phyloP scores from a whole-genome alignment of 345 rosid genomes.

The Eucalyptus microcorys region DNA sequence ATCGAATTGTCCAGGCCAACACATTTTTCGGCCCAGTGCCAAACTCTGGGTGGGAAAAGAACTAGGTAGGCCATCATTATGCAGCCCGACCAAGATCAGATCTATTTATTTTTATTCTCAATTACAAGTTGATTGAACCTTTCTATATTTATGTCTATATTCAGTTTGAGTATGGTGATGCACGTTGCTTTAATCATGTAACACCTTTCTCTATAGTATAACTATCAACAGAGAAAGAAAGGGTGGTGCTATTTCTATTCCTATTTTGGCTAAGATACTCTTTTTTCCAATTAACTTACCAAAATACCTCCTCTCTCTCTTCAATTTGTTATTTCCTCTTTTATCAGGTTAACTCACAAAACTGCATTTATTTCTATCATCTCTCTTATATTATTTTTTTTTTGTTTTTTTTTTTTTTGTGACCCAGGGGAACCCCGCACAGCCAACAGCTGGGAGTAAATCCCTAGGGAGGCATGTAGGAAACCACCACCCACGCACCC shows the following conservation, averaged over 20 bases:
- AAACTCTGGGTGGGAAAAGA: not conserved
- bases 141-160: not conserved
- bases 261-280: too few species aligned
- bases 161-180: not conserved
- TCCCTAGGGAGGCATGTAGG: too few species aligned
- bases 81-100: not conserved
- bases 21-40: not conserved
- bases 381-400: too few species aligned
- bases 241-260: not conserved
- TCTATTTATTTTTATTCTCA: not conserved
- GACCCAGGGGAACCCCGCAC: too few species aligned
- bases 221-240: not conserved
- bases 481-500: too few species aligned
- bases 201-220: not conserved
- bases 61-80: not conserved
- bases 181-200: not conserved
- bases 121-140: not conserved
- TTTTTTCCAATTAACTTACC: too few species aligned
- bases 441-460: too few species aligned
- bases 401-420: too few species aligned
- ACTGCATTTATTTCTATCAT: too few species aligned
- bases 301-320: too few species aligned
- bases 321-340: too few species aligned
- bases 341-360: too few species aligned
- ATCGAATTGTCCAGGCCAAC: not conserved